phyloP scores from a whole-genome alignment of 805 yeast genomes.

The Starmera pachycereana region DNA sequence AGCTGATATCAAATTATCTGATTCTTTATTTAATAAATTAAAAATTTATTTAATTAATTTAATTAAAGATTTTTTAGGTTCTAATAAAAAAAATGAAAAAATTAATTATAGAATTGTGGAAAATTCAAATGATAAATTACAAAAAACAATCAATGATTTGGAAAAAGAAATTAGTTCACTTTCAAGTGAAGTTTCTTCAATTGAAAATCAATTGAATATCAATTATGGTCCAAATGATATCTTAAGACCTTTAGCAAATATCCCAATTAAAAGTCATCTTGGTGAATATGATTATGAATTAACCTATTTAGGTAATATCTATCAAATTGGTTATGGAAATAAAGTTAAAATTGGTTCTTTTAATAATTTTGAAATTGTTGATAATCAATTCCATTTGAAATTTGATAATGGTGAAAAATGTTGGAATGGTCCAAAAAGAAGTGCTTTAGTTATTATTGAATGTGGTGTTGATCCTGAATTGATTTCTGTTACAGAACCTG shows the following conservation, averaged over 20 bases:
- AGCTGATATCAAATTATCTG: background rate
- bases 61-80: slow-evolving; percentile 15
- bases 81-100: slow-evolving; percentile 10
- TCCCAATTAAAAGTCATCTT: slow-evolving; percentile 36
- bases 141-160: background rate
- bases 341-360: slow-evolving; percentile 41
- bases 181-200: background rate
- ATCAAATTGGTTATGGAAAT: slow-evolving; percentile 43
- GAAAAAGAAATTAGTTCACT: background rate
- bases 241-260: slow-evolving; percentile 43
- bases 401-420: slow-evolving; percentile 67
- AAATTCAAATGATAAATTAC: no score
- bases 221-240: slow-evolving; percentile 56
- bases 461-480: slow-evolving; percentile 57
- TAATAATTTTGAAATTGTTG: slow-evolving; percentile 15
- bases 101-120: background rate
- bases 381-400: slow-evolving; percentile 22
- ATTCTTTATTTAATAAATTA: slow-evolving; percentile 3
- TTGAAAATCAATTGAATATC: slow-evolving; percentile 10
- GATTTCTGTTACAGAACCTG: slow-evolving; percentile 73
- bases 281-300: slow-evolving; percentile 67
- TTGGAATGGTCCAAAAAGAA: slow-evolving; percentile 90
- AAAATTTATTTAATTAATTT: slow-evolving; percentile 5
- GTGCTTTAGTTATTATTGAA: slow-evolving; percentile 48
- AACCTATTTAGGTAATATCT: slow-evolving; percentile 44